Conservation (phyloP, 306 rosid species). For the Crataegus laevigata region DNA sequence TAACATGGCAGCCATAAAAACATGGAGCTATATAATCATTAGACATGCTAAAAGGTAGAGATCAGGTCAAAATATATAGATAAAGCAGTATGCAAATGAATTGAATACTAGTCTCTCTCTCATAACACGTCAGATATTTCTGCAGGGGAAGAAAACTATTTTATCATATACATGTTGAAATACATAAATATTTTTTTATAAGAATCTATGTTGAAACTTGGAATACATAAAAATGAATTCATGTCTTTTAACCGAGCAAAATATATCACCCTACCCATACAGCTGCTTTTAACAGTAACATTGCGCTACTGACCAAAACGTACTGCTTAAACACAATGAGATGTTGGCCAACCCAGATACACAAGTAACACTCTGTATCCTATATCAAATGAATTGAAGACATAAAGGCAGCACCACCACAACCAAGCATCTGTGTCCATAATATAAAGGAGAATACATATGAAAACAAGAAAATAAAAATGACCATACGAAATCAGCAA, state of each 20-base stretch:
- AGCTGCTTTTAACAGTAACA: not conserved
- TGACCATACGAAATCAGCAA: not conserved
- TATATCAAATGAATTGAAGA: not conserved
- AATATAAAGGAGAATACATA: not conserved
- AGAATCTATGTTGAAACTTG: not conserved
- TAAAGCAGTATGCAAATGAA: not conserved
- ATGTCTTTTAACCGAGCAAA: not conserved
- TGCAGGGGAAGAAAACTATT: not conserved
- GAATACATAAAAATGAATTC: not conserved
- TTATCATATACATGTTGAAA: not conserved
- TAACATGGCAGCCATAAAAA: constrained; percentile 19
- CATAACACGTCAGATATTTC: not conserved
- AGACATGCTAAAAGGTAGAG: not conserved
- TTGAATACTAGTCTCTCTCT: not conserved
- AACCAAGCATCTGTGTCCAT: not conserved
- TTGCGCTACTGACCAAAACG: not conserved
- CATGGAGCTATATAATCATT: not conserved
- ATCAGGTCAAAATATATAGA: not conserved
- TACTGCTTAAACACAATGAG: not conserved
- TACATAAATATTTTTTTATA: no score
- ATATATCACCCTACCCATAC: not conserved
- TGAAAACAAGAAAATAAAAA: not conserved
- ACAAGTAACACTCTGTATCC: not conserved
- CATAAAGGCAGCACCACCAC: not conserved
- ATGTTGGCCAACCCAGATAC: not conserved